Conservation (phyloP, 208 protist species). For the Acanthamoeba royreba region DNA sequence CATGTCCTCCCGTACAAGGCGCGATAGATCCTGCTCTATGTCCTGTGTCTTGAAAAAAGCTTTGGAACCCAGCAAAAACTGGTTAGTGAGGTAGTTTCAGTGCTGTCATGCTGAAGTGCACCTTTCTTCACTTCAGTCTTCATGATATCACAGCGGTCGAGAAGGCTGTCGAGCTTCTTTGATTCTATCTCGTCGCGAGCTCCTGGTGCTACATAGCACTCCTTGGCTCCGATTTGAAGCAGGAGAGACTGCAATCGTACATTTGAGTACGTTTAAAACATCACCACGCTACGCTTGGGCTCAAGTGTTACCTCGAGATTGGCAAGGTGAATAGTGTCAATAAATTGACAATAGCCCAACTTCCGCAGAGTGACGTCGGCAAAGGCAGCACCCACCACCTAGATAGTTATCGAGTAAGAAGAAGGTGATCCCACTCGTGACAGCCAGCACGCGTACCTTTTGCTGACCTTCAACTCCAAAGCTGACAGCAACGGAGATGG, state of each 20-base stretch:
- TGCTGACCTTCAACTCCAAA: neutral
- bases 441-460: neutral
- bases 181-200: neutral
- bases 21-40: constrained; percentile 27
- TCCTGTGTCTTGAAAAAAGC: neutral
- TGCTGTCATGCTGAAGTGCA: too few species aligned
- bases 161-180: constrained; percentile 10
- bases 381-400: constrained; percentile 42
- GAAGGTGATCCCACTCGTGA: too few species aligned
- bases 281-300: too few species aligned
- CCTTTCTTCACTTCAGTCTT: neutral
- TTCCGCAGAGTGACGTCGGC: constrained; percentile 3
- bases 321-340: constrained; percentile 10
- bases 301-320: constrained; percentile 48
- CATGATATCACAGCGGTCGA: constrained; percentile 22
- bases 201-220: neutral
- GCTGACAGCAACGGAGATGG: constrained; percentile 66
- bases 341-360: constrained; percentile 20
- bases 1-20: neutral
- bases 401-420: too few species aligned
- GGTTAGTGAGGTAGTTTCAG: too few species aligned
- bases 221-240: constrained; percentile 41
- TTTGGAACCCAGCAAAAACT: neutral
- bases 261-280: too few species aligned
- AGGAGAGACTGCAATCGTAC: constrained; percentile 30